These are phyloP conservation scores for Neckera pumila DNA, from an alignment of 225 moss, liverwort and hornwort species.

Conservation along the genomic window DNA sequence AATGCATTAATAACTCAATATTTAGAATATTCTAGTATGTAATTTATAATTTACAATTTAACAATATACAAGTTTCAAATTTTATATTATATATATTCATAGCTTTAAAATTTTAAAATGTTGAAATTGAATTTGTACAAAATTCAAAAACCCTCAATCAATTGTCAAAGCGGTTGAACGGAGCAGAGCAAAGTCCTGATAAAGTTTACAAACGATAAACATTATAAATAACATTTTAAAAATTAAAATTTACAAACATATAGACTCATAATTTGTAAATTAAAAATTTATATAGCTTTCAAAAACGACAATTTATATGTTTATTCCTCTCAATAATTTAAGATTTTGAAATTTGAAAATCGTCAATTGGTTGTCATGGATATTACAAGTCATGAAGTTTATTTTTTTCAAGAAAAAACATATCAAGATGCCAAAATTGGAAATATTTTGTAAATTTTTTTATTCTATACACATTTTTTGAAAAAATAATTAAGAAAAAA, in stretches of 20 bases:
- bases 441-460: background rate
- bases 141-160: background rate
- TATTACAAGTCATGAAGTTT: background rate
- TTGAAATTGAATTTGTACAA: background rate
- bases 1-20: too few species aligned
- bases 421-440: accelerated
- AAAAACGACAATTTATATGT: background rate
- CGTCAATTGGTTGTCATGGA: background rate
- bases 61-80: too few species aligned
- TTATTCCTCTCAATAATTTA: background rate
- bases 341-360: background rate
- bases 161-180: background rate
- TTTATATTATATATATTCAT: too few species aligned
- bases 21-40: too few species aligned
- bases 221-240: background rate
- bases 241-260: background rate
- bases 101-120: background rate
- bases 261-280: accelerated
- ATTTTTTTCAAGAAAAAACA: background rate
- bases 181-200: background rate
- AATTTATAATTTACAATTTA: too few species aligned
- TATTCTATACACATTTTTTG: background rate
- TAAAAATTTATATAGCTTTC: background rate
- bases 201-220: background rate
- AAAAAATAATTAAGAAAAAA: background rate